phyloP scores from a whole-genome alignment of 345 rosid species.

The Lepidium didymum region DNA sequence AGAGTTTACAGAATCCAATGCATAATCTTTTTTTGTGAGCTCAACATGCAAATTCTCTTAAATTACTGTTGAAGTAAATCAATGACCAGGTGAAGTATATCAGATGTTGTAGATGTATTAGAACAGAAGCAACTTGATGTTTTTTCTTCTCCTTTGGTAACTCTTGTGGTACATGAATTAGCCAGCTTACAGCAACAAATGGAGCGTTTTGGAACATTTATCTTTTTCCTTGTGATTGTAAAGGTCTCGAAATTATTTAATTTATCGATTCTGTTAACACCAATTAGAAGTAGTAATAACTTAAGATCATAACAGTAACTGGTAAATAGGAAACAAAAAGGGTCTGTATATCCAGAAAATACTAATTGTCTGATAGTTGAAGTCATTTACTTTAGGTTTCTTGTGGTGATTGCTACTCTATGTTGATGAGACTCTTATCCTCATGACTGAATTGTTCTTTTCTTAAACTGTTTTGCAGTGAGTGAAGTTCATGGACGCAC shows the following conservation, averaged over 20 bases:
- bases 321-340: not conserved
- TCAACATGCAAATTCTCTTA: not conserved
- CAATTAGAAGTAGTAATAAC: not conserved
- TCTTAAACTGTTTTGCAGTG: slow-evolving; percentile 44
- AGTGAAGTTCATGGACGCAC: slow-evolving; percentile 96
- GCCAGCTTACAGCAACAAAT: not conserved
- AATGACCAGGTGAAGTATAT: slow-evolving; percentile 15
- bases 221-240: not conserved
- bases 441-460: not conserved
- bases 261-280: not conserved
- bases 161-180: not conserved
- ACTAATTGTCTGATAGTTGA: not conserved
- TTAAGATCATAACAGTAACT: not conserved
- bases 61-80: not conserved
- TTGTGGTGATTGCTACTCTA: not conserved
- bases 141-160: not conserved
- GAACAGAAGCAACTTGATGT: slow-evolving; percentile 14
- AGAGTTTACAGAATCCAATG: slow-evolving; percentile 20
- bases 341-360: not conserved
- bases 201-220: not conserved
- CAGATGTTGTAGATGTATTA: slow-evolving; percentile 3
- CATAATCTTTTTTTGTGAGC: not conserved
- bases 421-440: not conserved
- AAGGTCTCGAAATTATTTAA: not conserved
- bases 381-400: not conserved